phyloP scores from a whole-genome alignment of 129 eudicot species.

The Apium graveolens region DNA sequence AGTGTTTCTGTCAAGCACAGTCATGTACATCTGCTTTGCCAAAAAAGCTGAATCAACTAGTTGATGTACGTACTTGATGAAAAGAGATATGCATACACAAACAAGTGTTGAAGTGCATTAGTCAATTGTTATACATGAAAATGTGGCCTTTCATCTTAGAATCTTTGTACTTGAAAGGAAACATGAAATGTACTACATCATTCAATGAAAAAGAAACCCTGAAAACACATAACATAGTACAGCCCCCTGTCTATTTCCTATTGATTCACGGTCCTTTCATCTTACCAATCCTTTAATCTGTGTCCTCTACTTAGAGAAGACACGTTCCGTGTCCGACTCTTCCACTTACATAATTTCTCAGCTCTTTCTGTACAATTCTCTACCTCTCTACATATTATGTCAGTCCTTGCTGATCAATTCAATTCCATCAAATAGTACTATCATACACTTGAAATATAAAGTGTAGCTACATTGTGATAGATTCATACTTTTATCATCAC shows the following conservation, averaged over 20 bases:
- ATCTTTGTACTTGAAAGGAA: conserved; percentile 50
- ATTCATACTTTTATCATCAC: background rate
- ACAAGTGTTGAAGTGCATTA: conserved; percentile 10
- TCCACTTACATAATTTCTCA: conserved; percentile 22
- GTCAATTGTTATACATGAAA: conserved; percentile 22
- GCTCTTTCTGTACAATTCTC: background rate
- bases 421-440: background rate
- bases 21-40: conserved; percentile 30
- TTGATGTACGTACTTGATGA: conserved; percentile 17
- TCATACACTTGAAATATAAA: background rate
- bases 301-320: conserved; percentile 42
- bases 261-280: conserved; percentile 25
- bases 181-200: conserved; percentile 23
- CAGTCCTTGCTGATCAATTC: background rate
- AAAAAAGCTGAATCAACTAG: conserved; percentile 37
- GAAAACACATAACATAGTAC: background rate
- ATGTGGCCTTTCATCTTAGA: conserved; percentile 26
- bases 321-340: conserved; percentile 25
- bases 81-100: conserved; percentile 17
- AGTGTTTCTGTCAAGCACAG: background rate
- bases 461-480: background rate
- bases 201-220: conserved; percentile 12
- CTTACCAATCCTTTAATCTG: conserved; percentile 30
- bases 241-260: conserved; percentile 13
- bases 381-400: background rate